phyloP scores from a whole-genome alignment of 1,139 yeast genomes.

The Geotrichum aggregatum region DNA sequence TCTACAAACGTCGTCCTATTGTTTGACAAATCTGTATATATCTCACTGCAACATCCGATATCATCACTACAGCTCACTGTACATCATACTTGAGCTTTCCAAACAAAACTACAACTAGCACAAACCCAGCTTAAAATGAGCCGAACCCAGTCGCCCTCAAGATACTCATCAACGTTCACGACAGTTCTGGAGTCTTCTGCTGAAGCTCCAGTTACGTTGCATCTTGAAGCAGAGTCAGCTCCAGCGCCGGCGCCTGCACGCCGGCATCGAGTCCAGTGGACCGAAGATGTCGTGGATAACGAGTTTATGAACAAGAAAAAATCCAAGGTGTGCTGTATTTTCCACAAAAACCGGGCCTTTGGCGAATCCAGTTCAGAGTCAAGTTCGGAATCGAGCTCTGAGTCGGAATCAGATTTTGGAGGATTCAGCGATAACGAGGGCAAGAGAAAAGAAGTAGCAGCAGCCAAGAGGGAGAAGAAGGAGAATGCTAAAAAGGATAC shows the following conservation, averaged over 20 bases:
- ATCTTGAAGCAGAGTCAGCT: slow-evolving; percentile 8
- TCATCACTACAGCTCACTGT: no score
- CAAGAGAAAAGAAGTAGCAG: background rate
- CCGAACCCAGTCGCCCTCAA: slow-evolving; percentile 1
- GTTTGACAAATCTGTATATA: no score
- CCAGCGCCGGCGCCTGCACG: background rate
- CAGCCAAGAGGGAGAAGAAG: slow-evolving; percentile 15
- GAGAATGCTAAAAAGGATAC: background rate
- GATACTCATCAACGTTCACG: background rate
- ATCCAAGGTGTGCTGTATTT: slow-evolving; percentile 90
- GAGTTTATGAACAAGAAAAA: slow-evolving; percentile 84
- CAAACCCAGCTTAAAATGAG: background rate
- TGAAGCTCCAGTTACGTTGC: slow-evolving; percentile 7
- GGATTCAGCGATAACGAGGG: slow-evolving; percentile 16
- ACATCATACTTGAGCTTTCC: no score
- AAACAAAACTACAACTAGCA: background rate
- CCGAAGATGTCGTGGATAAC: slow-evolving; percentile 80
- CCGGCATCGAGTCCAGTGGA: slow-evolving; percentile 60
- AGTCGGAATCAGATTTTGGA: slow-evolving; percentile 35
- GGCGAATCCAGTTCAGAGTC: slow-evolving; percentile 54
- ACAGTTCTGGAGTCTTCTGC: background rate
- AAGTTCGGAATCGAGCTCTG: slow-evolving; percentile 43
- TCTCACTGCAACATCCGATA: no score
- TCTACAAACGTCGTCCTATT: no score
- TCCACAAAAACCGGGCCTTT: slow-evolving; percentile 75